A percentile compares a stretch with the other conserved stretches of the same genome.
Evolutionary conservation across 257 asterid species (phyloP).

Genomic region (Primulina tabacum): DNA sequence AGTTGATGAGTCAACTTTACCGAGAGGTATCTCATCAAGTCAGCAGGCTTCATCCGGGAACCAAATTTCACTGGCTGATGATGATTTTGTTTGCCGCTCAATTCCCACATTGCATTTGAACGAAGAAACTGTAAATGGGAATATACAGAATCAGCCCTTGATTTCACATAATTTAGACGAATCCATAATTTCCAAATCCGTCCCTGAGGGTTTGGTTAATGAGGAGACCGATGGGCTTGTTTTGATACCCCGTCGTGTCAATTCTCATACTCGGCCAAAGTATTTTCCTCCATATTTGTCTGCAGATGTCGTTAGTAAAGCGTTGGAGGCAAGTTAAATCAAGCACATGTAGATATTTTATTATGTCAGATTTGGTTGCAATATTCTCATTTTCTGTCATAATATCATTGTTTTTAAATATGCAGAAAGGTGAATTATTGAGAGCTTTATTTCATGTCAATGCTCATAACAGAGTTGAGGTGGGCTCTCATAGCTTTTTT

Average conservation of each 20-base stretch:
- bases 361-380: conserved; percentile 1
- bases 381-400: conserved; percentile 3
- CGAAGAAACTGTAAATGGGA: conserved; percentile 12
- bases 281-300: conserved; percentile 43
- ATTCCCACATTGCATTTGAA: conserved; percentile 13
- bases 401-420: conserved; percentile 16
- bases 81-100: conserved; percentile 12
- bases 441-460: conserved; percentile 75
- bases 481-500: conserved; percentile 23
- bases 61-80: conserved; percentile 15
- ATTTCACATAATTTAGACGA: conserved; percentile 18
- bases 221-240: conserved; percentile 24
- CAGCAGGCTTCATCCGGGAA: conserved; percentile 19
- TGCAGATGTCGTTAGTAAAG: conserved; percentile 29
- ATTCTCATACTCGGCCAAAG: not conserved
- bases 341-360: conserved; percentile 1
- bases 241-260: not conserved
- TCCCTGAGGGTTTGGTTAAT: conserved; percentile 23
- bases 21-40: conserved; percentile 17
- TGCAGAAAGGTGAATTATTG: conserved; percentile 66
- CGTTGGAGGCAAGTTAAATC: conserved; percentile 34
- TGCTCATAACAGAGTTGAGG: conserved; percentile 85
- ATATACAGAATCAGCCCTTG: conserved; percentile 23
- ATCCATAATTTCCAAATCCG: conserved; percentile 18
- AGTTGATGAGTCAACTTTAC: conserved; percentile 23